Conservation (phyloP, 2,329 filamentous ascomycete species). For the Epichloe uncinata region DNA sequence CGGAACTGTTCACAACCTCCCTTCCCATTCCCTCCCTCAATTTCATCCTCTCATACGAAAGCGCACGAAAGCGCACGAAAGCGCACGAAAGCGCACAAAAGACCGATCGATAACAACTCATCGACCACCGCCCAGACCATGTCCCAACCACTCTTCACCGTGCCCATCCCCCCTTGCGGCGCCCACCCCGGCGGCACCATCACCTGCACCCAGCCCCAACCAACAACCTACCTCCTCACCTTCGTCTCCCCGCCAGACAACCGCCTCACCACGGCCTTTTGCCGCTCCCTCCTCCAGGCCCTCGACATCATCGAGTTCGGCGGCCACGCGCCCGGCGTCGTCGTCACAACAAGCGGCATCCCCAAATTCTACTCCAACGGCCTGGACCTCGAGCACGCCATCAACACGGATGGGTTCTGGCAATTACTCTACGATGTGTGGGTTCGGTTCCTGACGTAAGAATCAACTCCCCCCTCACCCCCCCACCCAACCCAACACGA, state of each 20-base stretch:
- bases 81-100: too few relatives aligned
- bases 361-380: constrained; percentile 75
- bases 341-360: constrained; percentile 64
- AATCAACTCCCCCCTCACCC: too few relatives aligned
- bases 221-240: constrained; percentile 57
- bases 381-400: constrained; percentile 60
- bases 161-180: constrained; percentile 40
- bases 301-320: constrained; percentile 63
- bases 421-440: constrained; percentile 51
- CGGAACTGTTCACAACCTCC: background rate
- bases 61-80: too few relatives aligned
- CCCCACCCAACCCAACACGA: too few relatives aligned
- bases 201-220: constrained; percentile 45
- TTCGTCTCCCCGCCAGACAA: constrained; percentile 64
- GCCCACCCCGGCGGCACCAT: constrained; percentile 42
- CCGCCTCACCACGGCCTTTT: constrained; percentile 56
- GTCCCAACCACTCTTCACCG: constrained; percentile 14
- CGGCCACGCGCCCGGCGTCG: constrained; percentile 51
- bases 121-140: background rate
- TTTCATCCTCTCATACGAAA: background rate
- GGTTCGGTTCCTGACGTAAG: constrained; percentile 36
- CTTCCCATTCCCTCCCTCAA: background rate
- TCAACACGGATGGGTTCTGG: constrained; percentile 46
- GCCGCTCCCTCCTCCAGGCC: constrained; percentile 51
- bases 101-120: background rate